Evolutionary conservation across 176 grass and related monocot species (phyloP).

Genomic region (Microstegium vimineum): DNA sequence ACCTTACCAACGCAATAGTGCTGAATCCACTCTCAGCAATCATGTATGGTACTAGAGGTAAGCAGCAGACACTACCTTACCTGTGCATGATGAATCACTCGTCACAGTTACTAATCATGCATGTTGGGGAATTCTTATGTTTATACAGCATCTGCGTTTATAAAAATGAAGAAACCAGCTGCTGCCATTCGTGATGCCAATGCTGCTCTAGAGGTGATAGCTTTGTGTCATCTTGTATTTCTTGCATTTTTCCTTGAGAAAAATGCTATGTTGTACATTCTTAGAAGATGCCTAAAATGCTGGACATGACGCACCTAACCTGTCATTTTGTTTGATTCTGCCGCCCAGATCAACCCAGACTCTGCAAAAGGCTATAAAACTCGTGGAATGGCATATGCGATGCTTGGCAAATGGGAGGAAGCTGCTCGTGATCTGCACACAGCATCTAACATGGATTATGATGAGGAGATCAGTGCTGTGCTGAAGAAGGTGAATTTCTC

Average conservation of each 20-base stretch:
- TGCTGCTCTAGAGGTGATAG: conserved; percentile 74
- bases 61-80: not conserved
- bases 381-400: conserved; percentile 75
- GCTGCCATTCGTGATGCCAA: conserved; percentile 95
- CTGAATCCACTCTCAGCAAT: conserved; percentile 88
- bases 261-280: not conserved
- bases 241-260: not conserved
- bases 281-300: not conserved
- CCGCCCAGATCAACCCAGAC: conserved; percentile 82
- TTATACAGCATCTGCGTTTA: conserved; percentile 74
- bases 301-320: not conserved
- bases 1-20: conserved; percentile 86
- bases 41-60: conserved; percentile 96
- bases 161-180: conserved; percentile 96
- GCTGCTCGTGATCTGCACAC: conserved; percentile 77
- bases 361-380: conserved; percentile 98
- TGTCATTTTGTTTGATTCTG: conserved; percentile 5
- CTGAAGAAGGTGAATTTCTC: conserved; percentile 64
- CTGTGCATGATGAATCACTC: not conserved
- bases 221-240: not conserved
- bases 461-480: conserved; percentile 90
- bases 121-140: not conserved
- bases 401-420: conserved; percentile 94
- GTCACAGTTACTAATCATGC: not conserved
- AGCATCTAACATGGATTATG: conserved; percentile 91